Evolutionary conservation across 2,329 filamentous ascomycete species (phyloP).

Genomic region (Domatiomyces catenatus): DNA sequence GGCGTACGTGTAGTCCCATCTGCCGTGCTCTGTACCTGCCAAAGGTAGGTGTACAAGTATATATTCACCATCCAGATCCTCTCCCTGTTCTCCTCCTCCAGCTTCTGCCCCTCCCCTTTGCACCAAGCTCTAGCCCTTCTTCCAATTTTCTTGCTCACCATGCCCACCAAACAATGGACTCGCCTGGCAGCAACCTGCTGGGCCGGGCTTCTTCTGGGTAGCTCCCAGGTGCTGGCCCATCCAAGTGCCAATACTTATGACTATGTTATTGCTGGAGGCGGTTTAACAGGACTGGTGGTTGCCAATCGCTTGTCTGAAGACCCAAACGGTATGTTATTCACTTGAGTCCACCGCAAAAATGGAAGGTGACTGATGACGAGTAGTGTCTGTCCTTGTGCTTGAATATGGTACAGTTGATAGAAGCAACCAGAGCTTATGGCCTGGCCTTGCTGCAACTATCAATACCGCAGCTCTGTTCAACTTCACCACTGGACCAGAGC

Average conservation of each 20-base stretch:
- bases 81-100: too few relatives aligned
- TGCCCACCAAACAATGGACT: not conserved
- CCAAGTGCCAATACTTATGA: constrained; percentile 7
- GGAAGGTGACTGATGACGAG: not conserved
- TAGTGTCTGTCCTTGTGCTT: constrained; percentile 12
- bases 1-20: too few relatives aligned
- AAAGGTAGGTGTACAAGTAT: too few relatives aligned
- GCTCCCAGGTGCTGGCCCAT: not conserved
- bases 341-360: not conserved
- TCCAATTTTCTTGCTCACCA: not conserved
- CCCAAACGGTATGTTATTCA: not conserved
- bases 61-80: too few relatives aligned
- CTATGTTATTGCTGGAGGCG: constrained; percentile 22
- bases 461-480: constrained; percentile 19
- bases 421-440: constrained; percentile 8
- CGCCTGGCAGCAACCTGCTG: constrained; percentile 1
- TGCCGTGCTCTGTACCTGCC: too few relatives aligned
- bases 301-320: constrained; percentile 17
- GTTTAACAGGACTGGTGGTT: constrained; percentile 19
- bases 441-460: constrained; percentile 7
- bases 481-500: constrained; percentile 20
- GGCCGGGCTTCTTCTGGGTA: not conserved
- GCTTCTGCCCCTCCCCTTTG: too few relatives aligned
- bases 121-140: not conserved
- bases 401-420: constrained; percentile 14